Evolutionary conservation across 2,329 filamentous ascomycete species (phyloP).

Genomic region (Epichloe scottii): DNA sequence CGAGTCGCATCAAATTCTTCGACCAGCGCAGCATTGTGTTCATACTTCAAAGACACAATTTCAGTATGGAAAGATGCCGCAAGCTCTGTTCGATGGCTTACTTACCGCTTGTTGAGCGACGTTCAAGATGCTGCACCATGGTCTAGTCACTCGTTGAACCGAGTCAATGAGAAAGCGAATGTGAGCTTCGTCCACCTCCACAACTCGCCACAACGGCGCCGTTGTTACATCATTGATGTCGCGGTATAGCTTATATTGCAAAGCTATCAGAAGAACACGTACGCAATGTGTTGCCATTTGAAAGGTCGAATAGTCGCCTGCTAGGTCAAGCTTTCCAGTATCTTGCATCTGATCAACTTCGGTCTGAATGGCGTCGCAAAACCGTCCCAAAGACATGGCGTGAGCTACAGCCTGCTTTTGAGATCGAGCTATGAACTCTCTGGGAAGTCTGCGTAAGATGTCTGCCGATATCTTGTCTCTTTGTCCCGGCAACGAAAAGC

Average conservation of each 20-base stretch:
- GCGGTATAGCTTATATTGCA: slow-evolving; percentile 23
- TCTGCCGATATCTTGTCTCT: slow-evolving; percentile 20
- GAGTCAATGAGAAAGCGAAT: slow-evolving; percentile 21
- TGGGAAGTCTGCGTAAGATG: slow-evolving; percentile 21
- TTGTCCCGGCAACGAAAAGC: slow-evolving; percentile 25
- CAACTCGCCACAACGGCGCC: slow-evolving; percentile 23
- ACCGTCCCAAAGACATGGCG: slow-evolving; percentile 23
- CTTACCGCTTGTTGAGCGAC: slow-evolving; percentile 18
- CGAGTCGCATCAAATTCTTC: slow-evolving; percentile 20
- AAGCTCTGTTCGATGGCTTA: not conserved
- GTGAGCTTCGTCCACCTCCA: slow-evolving; percentile 18
- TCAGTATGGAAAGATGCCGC: not conserved
- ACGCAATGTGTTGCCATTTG: slow-evolving; percentile 19
- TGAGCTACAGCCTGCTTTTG: slow-evolving; percentile 28
- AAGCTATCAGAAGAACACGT: slow-evolving; percentile 22
- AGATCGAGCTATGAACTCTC: slow-evolving; percentile 22
- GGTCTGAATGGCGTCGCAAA: slow-evolving; percentile 22
- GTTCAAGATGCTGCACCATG: slow-evolving; percentile 18
- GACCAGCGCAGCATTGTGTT: slow-evolving; percentile 17
- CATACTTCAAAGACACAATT: slow-evolving; percentile 11
- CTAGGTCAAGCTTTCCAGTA: slow-evolving; percentile 14
- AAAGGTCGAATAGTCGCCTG: slow-evolving; percentile 20
- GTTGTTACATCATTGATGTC: slow-evolving; percentile 23
- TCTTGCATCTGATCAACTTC: slow-evolving; percentile 15
- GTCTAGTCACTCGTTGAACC: slow-evolving; percentile 21